phyloP scores from a whole-genome alignment of 352 stramenopile species.

The Blastocystis hominis region DNA sequence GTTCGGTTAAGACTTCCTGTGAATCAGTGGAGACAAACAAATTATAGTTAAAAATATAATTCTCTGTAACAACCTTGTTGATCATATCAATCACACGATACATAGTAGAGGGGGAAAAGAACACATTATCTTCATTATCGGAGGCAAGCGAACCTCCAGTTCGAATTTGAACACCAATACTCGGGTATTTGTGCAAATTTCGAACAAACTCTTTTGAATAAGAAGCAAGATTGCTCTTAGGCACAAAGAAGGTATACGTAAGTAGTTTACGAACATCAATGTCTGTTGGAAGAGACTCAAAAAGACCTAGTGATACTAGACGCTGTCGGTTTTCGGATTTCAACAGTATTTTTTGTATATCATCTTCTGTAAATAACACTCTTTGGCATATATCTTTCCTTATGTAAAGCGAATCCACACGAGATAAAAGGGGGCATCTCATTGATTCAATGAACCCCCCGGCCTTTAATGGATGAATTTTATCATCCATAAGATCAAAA shows the following conservation, averaged over 20 bases:
- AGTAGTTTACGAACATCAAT: not conserved
- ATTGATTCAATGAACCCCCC: not conserved
- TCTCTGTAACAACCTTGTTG: not conserved
- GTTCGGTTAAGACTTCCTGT: not conserved
- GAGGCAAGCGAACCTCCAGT: not conserved
- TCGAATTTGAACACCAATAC: conserved; percentile 17
- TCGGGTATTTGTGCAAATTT: not conserved
- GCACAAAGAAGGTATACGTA: not conserved
- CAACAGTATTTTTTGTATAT: not conserved
- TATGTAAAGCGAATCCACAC: not conserved
- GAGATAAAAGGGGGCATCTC: not conserved
- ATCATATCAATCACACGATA: not conserved
- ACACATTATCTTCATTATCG: not conserved
- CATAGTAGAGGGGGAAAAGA: not conserved
- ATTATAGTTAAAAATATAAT: not conserved
- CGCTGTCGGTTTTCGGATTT: not conserved
- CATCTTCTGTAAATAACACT: not conserved
- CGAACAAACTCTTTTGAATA: not conserved
- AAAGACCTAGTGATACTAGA: not conserved
- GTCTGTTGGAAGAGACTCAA: not conserved
- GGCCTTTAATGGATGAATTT: too few relatives aligned
- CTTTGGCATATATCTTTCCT: not conserved
- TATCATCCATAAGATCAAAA: not conserved
- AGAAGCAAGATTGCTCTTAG: not conserved
- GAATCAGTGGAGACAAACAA: conserved; percentile 40